Base-by-base conservation (phyloP, 106 monocot species). In the Allium fistulosum region DNA sequence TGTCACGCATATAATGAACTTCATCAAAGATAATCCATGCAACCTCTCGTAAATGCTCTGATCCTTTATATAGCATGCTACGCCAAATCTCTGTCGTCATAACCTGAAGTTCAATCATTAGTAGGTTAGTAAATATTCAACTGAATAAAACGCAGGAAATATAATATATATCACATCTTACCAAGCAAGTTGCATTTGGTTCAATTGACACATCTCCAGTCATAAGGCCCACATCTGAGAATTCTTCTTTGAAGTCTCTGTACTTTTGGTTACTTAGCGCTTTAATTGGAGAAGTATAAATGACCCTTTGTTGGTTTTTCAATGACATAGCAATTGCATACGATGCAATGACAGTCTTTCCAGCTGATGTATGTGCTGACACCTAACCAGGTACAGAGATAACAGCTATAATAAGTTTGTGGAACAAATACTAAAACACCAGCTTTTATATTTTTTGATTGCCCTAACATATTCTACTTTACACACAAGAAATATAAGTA, bases 81-180 rank as follows among this genome's bases (percentile, higher is more conserved):
- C 92, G 89, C 97, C 89, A 99, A 75, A 99, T 86, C 75, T 99
- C 97, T 13, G 97, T 99, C 22, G 97, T 93, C 97, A 99, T 99
- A 14, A 99, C 97, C 97, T 97, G 59, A 68, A 51, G 48, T 48
- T 64, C 13, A 13, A 37, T 37, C 37, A 37, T 37, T 37, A 37
- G 37, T 22, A 22, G 22, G 22, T 37, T 37, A 37, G 37, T 37
- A 37, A 37, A 37, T 37, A 37, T 37, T 37, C 37, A 37, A 37
- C 37, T 37, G 2, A 37, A 37, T 37, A 37, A 37, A 37, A 37
- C 37, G 5, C 37, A 37, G 37, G 37, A 37, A 37, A 37, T 5
- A 37, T 37, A 37, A 37, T 5, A 65, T 57, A 16, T 5, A 2
- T 10, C 14, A 16, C 27, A 26, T 59, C 76, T 68, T 79, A 97